Base-by-base conservation (phyloP, 495 filamentous ascomycete species). In the Xylaria grammica region DNA sequence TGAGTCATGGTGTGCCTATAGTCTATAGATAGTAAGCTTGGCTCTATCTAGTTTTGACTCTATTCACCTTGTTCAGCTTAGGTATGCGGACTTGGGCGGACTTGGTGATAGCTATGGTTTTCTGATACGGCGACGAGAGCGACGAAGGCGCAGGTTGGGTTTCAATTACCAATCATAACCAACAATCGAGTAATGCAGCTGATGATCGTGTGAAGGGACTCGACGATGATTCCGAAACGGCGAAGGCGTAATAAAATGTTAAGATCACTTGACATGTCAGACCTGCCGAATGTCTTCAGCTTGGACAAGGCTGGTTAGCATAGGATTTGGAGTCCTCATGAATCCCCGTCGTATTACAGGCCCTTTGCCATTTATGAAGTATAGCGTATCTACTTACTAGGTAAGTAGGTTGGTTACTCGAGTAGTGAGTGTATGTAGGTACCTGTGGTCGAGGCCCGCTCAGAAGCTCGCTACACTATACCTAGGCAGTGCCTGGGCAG, bases 1-100 rank as follows among this genome's bases (percentile, higher is more conserved):
- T 56, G 53, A 56, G 51, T 53, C 51, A 36, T 5, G 29, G 30
- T 36, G 51, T n/a, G n/a, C n/a, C n/a, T n/a, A n/a, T 19, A 36
- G 22, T 53, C 51, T 53, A 53, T 30, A 53, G 30, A 53, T 53
- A 53, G 51, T 11, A 53, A 53, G 29, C n/a, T 7, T 36, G 51
- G 29, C 51, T 19, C 1, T 49, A 13, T 1, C 15, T 51, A 29
- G n/a, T n/a, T n/a, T n/a, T n/a, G n/a, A n/a, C n/a, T n/a, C n/a
- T n/a, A n/a, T n/a, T n/a, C n/a, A n/a, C n/a, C n/a, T n/a, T 36
- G 11, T 5, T 5, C 11, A 36, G 34, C 11, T 5, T 36, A 11
- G 34, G 5, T 6, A 36, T 36, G 11, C 22, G 46, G 48, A 27
- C 26, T 50, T 29, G 20, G 48, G 24, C 26, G 48, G 48, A 50